Base-by-base conservation (phyloP, 2,329 filamentous ascomycete species). In the Fusarium denticulatum region DNA sequence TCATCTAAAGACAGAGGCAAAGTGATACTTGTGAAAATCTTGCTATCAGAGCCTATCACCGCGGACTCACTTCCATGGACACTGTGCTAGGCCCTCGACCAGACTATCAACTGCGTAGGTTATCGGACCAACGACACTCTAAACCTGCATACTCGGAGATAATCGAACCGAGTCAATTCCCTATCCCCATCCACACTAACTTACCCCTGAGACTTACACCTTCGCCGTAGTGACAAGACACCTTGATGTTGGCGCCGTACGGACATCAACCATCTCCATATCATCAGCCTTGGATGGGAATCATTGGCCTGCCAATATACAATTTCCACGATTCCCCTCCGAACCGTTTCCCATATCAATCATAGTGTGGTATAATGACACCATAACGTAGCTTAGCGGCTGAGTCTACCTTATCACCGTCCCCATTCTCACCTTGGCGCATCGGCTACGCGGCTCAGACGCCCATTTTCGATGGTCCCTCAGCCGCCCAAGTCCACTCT, bases 401-500 rank as follows among this genome's bases (percentile, higher is more conserved):
- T 50, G 24, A 26, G 10, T 55, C 53, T 28, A 32, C 47, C 53
- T 52, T 50, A 49, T 46, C 55, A 56, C 43, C 30, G 26, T 47
- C 36, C 45, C 57, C 49, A 56, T 64, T 34, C n/a, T 63, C 58
- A 34, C 37, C 60, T 74, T 69, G 64, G 61, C 71, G 47, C 45
- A 53, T 56, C 67, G 71, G 71, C 45, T 68, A 55, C 24, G 57
- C 71, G 62, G 74, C 66, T 58, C 50, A 58, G 52, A 52, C 49
- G 50, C 57, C 60, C 50, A 56, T 67, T 45, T 40, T 56, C 68
- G 67, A 74, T 74, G 66, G 64, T 64, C 45, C 57, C 55, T 58
- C 52, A 60, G 37, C 46, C 52, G 45, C 58, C 62, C 59, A 69
- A 72, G 34, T 50, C 55, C 65, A 67, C 53, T 60, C 49, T 43